These are phyloP conservation scores for Cystofilobasidium ferigula DNA, from an alignment of 768 basidiomycete species.

Conservation along the genomic window DNA sequence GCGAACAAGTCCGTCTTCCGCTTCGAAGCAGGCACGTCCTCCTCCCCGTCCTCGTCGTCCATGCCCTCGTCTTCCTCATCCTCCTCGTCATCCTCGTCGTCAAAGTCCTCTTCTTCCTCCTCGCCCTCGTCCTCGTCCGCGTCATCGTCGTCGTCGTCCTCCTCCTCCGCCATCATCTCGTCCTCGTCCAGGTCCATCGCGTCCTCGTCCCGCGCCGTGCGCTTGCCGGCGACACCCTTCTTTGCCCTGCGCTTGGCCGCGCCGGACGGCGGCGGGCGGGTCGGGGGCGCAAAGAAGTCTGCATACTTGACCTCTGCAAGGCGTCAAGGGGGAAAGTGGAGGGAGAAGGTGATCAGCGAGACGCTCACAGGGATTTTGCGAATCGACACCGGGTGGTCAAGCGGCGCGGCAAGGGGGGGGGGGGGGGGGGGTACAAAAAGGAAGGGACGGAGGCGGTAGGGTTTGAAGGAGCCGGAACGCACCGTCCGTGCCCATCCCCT, in stretches of 20 bases:
- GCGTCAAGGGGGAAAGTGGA: neutral
- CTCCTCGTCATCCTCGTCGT: conserved; percentile 34
- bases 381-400: neutral
- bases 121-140: conserved; percentile 27
- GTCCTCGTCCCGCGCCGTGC: conserved; percentile 12
- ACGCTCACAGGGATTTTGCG: neutral
- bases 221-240: conserved; percentile 19
- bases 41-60: conserved; percentile 26
- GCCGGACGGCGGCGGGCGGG: conserved; percentile 26
- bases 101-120: conserved; percentile 14
- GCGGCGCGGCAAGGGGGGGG: neutral
- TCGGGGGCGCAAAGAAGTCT: conserved; percentile 40
- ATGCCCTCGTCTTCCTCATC: conserved; percentile 31
- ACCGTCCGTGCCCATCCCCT: conserved; percentile 26
- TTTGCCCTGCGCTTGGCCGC: conserved; percentile 5
- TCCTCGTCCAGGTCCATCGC: conserved; percentile 32
- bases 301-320: conserved; percentile 36
- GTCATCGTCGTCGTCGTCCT: conserved; percentile 37
- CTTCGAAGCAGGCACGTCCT: conserved; percentile 29
- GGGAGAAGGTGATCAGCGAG: neutral
- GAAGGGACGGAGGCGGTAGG: neutral
- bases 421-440: neutral
- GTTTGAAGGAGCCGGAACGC: neutral
- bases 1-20: conserved; percentile 71
- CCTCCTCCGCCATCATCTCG: conserved; percentile 31